phyloP scores from a whole-genome alignment of 2,329 filamentous ascomycete genomes.

The Gaeumannomyces sp. region DNA sequence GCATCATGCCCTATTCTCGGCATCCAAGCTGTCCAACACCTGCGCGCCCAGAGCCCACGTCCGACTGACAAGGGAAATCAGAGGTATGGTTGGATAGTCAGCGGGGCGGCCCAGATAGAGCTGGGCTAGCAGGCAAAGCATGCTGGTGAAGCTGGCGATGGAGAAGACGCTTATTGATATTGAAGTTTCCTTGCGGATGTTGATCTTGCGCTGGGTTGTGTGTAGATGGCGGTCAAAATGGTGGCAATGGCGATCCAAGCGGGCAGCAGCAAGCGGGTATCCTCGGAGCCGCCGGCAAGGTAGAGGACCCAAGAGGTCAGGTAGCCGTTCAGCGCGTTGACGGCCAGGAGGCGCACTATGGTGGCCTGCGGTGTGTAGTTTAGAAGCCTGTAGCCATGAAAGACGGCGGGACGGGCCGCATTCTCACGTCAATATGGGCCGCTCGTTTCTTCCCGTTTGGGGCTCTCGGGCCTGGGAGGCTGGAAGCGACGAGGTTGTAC shows the following conservation, averaged over 20 bases:
- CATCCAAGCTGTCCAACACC: not conserved
- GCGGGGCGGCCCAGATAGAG: constrained; percentile 53
- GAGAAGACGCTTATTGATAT: constrained; percentile 74
- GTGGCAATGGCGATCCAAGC: constrained; percentile 75
- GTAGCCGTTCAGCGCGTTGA: constrained; percentile 69
- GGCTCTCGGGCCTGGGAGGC: not conserved
- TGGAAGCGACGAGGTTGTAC: not conserved
- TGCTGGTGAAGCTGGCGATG: constrained; percentile 68
- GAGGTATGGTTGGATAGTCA: constrained; percentile 54
- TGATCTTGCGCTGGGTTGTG: constrained; percentile 70
- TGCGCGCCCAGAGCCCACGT: not conserved
- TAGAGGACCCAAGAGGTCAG: constrained; percentile 67
- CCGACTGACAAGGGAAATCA: constrained; percentile 37
- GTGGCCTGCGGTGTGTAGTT: constrained; percentile 79
- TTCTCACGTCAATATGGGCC: not conserved
- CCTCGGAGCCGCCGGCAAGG: constrained; percentile 62
- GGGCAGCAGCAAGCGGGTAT: constrained; percentile 64
- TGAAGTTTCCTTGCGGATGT: constrained; percentile 71
- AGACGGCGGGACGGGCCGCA: not conserved
- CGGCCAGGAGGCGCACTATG: constrained; percentile 70
- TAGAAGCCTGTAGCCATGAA: constrained; percentile 56
- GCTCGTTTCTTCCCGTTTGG: not conserved
- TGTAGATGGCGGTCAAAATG: constrained; percentile 70
- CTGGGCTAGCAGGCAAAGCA: constrained; percentile 62
- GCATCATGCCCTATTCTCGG: not conserved